Evolutionary conservation across 176 grass and related monocot genomes (phyloP).

Genomic region (Secale cereale): DNA sequence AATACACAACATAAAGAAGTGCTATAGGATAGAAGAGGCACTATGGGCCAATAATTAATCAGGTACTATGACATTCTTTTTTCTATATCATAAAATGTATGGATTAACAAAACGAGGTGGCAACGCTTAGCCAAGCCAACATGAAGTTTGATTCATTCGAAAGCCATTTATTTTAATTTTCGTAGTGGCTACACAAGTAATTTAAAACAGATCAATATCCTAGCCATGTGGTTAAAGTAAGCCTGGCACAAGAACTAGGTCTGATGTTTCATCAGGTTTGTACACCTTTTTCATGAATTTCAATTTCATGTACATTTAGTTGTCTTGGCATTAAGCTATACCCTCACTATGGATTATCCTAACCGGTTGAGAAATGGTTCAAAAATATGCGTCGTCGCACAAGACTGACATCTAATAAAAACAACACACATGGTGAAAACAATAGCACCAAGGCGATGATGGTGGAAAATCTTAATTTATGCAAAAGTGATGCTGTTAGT

Average conservation of each 20-base stretch:
- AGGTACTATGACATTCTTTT: slow-evolving; percentile 20
- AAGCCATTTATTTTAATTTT: slow-evolving; percentile 1
- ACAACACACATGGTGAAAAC: no score
- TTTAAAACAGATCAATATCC: slow-evolving; percentile 51
- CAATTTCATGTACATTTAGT: no score
- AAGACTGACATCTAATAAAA: no score
- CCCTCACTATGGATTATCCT: no score
- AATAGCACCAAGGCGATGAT: not conserved
- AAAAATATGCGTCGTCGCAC: no score
- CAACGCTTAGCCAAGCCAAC: not conserved
- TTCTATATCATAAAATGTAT: not conserved
- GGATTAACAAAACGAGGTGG: not conserved
- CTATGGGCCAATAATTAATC: slow-evolving; percentile 28
- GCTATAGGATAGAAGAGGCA: not conserved
- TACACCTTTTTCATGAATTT: no score
- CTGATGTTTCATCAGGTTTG: no score
- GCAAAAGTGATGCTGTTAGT: not conserved
- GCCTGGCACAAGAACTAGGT: no score
- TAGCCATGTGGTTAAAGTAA: slow-evolving; percentile 38
- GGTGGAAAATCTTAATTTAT: slow-evolving; percentile 4
- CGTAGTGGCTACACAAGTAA: slow-evolving; percentile 39
- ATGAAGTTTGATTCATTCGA: not conserved
- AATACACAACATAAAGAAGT: slow-evolving; percentile 11
- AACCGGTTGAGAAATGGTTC: no score
- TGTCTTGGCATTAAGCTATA: no score